These are phyloP conservation scores for Torulaspora gathmanii DNA, from an alignment of 805 yeast genomes.

Conservation along the genomic window DNA sequence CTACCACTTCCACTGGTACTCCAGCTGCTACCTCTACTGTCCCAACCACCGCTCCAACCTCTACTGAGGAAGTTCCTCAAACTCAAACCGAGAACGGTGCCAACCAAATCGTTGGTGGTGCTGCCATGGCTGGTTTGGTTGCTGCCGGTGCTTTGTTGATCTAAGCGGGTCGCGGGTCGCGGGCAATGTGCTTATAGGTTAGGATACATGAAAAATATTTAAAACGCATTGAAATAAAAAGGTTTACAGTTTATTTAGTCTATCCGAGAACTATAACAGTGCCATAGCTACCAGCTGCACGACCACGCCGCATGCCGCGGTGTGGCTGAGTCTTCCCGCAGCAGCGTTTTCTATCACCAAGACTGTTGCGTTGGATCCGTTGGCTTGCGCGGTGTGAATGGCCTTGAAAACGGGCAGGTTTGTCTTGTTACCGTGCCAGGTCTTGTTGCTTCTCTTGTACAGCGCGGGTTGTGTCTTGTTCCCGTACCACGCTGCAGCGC, in stretches of 20 bases:
- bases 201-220: conserved; percentile 7
- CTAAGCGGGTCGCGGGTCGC: too few species aligned
- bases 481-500: neutral
- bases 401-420: neutral
- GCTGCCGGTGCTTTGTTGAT: conserved; percentile 28
- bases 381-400: neutral
- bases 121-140: conserved; percentile 23
- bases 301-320: neutral
- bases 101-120: conserved; percentile 20
- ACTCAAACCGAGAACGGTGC: conserved; percentile 25
- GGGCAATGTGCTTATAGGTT: conserved; percentile 1
- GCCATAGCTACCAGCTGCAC: neutral
- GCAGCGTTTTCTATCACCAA: neutral
- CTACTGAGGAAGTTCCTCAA: conserved; percentile 5
- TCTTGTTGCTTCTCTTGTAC: neutral
- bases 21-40: conserved; percentile 3
- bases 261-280: neutral
- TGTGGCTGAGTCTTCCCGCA: neutral
- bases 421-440: neutral
- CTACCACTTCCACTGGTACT: conserved; percentile 11
- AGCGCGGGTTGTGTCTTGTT: neutral
- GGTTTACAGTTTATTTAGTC: neutral
- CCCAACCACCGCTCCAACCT: conserved; percentile 2
- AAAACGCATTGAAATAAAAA: neutral
- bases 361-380: neutral